Conservation (phyloP, 192 early-diverging fungal genomes). For the Cetraspora pellucida region DNA sequence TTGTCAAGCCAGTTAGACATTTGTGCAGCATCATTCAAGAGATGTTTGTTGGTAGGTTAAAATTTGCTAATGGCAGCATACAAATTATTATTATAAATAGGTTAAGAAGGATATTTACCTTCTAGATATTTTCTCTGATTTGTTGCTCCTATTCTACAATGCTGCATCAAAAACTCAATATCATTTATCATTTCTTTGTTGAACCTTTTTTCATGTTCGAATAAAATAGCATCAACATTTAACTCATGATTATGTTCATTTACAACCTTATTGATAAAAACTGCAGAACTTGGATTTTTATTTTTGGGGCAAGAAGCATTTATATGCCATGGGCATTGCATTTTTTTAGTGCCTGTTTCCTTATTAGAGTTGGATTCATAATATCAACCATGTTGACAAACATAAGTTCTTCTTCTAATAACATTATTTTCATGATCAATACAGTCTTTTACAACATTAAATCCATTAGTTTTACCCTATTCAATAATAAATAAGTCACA, state of each 20-base stretch:
- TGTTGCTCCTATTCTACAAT: neutral
- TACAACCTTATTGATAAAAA: neutral
- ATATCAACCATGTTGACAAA: neutral
- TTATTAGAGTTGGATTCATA: neutral
- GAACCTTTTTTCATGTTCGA: neutral
- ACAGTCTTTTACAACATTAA: neutral
- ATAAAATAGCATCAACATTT: neutral
- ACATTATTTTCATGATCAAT: neutral
- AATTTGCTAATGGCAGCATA: neutral
- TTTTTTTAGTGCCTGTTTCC: neutral
- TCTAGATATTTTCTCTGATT: neutral
- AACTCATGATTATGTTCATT: neutral
- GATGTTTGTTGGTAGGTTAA: neutral
- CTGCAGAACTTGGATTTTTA: neutral
- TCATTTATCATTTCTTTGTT: neutral
- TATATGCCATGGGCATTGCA: neutral
- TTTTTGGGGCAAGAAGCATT: neutral
- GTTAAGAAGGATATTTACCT: neutral
- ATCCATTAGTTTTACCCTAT: too few species aligned
- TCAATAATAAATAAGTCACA: too few species aligned
- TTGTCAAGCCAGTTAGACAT: neutral
- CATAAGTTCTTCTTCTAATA: neutral
- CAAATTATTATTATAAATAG: neutral
- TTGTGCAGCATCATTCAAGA: neutral
- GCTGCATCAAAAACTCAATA: neutral